Evolutionary conservation across 2,329 filamentous ascomycete genomes (phyloP).

Genomic region (Alternaria arborescens): DNA sequence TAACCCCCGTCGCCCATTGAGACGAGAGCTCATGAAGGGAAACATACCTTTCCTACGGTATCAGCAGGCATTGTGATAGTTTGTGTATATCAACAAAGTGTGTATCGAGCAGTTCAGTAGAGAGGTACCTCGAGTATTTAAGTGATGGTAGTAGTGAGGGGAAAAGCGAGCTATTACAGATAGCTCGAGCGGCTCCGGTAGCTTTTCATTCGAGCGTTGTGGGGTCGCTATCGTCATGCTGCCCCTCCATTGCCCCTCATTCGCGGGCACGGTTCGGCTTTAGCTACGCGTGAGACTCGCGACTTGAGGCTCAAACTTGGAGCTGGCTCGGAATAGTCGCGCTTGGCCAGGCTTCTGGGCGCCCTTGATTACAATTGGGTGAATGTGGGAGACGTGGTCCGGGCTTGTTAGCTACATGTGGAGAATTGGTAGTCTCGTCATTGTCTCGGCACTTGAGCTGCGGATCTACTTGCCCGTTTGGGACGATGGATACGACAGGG

Average conservation of each 20-base stretch:
- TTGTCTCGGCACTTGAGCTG: conserved; percentile 11
- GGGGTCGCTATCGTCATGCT: conserved; percentile 32
- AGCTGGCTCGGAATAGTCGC: conserved; percentile 24
- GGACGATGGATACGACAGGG: conserved; percentile 22
- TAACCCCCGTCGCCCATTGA: background rate
- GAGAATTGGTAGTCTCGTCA: conserved; percentile 12
- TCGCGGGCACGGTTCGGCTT: conserved; percentile 29
- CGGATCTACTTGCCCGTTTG: conserved; percentile 32
- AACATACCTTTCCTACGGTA: conserved; percentile 62
- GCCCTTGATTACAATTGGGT: conserved; percentile 19
- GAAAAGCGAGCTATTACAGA: conserved; percentile 20
- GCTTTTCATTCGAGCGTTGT: conserved; percentile 33
- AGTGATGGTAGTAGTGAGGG: conserved; percentile 1
- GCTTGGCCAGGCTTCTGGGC: background rate
- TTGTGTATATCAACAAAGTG: conserved; percentile 17
- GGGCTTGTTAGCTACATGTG: conserved; percentile 33
- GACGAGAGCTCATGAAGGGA: background rate
- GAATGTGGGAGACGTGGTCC: background rate
- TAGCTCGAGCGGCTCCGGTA: conserved; percentile 31
- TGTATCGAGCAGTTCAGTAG: conserved; percentile 20
- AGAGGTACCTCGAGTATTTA: conserved; percentile 3
- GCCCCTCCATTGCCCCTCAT: conserved; percentile 41
- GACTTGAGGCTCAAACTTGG: conserved; percentile 38
- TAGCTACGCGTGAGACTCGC: conserved; percentile 36
- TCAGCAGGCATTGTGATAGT: conserved; percentile 58